These are phyloP conservation scores for Perilla frutescens DNA, from an alignment of 257 asterid species.

Conservation along the genomic window DNA sequence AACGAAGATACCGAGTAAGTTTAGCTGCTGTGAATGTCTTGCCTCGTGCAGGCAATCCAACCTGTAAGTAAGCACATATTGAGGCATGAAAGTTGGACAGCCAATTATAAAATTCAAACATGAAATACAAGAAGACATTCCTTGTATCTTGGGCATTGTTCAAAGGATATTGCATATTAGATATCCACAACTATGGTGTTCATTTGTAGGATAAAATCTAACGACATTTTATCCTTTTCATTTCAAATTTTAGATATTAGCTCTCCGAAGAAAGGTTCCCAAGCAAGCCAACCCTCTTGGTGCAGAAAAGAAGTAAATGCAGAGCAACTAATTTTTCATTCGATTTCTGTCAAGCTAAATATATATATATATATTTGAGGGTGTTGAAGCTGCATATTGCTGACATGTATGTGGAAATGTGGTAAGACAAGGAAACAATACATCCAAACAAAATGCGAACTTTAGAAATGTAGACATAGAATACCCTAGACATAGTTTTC, in stretches of 20 bases:
- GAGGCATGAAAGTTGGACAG: slow-evolving; percentile 24
- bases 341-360: background rate
- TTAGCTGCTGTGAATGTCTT: slow-evolving; percentile 99
- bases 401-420: background rate
- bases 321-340: background rate
- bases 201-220: background rate
- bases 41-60: slow-evolving; percentile 99
- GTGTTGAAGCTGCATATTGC: slow-evolving; percentile 4
- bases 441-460: background rate
- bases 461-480: background rate
- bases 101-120: slow-evolving; percentile 10
- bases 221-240: background rate
- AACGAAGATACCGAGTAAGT: slow-evolving; percentile 98
- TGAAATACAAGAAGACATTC: slow-evolving; percentile 17
- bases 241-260: background rate
- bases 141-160: slow-evolving; percentile 18
- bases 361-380: no score
- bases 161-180: slow-evolving; percentile 7
- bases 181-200: background rate
- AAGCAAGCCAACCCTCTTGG: background rate
- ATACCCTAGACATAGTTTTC: background rate
- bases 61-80: slow-evolving; percentile 55
- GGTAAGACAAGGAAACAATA: background rate
- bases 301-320: background rate
- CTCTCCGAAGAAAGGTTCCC: background rate